Conservation (phyloP, 75 land plant genomes). For the Selaginella tamariscina region DNA sequence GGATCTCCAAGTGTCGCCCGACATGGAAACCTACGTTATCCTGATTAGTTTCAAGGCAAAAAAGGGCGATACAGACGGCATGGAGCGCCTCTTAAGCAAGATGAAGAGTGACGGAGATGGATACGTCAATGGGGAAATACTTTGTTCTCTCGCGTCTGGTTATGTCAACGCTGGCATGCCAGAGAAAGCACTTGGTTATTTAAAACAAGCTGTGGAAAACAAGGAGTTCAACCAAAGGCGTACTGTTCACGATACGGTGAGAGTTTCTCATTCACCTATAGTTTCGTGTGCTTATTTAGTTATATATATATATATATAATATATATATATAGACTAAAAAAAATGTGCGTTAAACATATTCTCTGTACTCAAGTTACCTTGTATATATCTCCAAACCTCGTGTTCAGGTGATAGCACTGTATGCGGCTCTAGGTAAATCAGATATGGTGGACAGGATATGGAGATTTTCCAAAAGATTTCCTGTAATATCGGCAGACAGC, state of each 20-base stretch:
- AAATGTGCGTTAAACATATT: no score
- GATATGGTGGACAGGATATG: neutral
- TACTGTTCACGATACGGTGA: neutral
- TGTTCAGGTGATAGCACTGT: conserved; percentile 7
- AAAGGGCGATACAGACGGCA: neutral
- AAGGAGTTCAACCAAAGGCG: neutral
- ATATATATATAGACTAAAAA: no score
- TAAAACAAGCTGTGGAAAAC: neutral
- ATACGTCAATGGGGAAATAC: neutral
- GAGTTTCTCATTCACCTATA: no score
- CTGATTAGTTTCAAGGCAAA: neutral
- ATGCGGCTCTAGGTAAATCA: neutral
- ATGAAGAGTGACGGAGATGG: neutral
- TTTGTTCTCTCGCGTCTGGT: neutral
- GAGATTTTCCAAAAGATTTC: neutral
- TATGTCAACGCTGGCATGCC: neutral
- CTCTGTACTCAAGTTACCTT: no score
- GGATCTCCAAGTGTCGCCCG: neutral
- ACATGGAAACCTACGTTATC: conserved; percentile 9
- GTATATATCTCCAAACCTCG: no score
- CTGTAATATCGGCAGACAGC: neutral
- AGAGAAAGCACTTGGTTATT: neutral
- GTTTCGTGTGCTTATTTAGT: no score
- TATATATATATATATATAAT: no score
- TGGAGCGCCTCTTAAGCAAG: neutral